Evolutionary conservation across 352 stramenopile genomes (phyloP).

Genomic region (Pythium volutum): DNA sequence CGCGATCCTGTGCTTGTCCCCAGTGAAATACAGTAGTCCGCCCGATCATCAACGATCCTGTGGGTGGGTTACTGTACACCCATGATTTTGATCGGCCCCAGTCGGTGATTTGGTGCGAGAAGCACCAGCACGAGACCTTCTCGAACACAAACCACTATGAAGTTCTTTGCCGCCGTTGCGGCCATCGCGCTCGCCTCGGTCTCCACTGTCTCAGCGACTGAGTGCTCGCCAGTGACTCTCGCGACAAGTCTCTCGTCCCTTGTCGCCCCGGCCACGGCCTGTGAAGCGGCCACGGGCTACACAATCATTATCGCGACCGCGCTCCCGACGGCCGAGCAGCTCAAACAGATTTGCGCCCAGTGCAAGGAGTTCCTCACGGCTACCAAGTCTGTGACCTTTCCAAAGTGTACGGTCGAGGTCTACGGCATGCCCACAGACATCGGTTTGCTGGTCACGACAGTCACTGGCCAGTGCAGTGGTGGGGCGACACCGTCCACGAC

Average conservation of each 20-base stretch:
- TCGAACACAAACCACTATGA: slow-evolving; percentile 23
- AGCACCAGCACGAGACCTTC: too few relatives aligned
- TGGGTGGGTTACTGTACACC: too few relatives aligned
- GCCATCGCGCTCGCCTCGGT: slow-evolving; percentile 7
- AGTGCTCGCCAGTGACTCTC: slow-evolving; percentile 15
- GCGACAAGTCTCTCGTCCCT: slow-evolving; percentile 1
- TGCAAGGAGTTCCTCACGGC: slow-evolving; percentile 10
- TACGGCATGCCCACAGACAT: neutral
- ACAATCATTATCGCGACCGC: slow-evolving; percentile 1
- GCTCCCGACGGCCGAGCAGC: slow-evolving; percentile 12
- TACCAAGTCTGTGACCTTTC: slow-evolving; percentile 13
- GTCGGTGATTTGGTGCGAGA: too few relatives aligned
- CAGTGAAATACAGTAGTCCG: too few relatives aligned
- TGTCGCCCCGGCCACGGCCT: slow-evolving; percentile 4
- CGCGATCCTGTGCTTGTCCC: too few relatives aligned
- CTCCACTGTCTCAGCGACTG: slow-evolving; percentile 2
- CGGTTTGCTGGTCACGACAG: slow-evolving; percentile 4
- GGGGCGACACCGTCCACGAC: too few relatives aligned
- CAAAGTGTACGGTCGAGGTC: slow-evolving; percentile 12
- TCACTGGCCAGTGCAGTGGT: slow-evolving; percentile 10
- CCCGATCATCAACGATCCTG: too few relatives aligned
- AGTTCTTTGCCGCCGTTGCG: slow-evolving; percentile 14
- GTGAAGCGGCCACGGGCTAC: slow-evolving; percentile 12
- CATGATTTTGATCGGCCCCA: too few relatives aligned
- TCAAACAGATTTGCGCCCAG: slow-evolving; percentile 16